These are phyloP conservation scores for Stipa capillata DNA, from an alignment of 176 grass and related monocot genomes.

Conservation along the genomic window DNA sequence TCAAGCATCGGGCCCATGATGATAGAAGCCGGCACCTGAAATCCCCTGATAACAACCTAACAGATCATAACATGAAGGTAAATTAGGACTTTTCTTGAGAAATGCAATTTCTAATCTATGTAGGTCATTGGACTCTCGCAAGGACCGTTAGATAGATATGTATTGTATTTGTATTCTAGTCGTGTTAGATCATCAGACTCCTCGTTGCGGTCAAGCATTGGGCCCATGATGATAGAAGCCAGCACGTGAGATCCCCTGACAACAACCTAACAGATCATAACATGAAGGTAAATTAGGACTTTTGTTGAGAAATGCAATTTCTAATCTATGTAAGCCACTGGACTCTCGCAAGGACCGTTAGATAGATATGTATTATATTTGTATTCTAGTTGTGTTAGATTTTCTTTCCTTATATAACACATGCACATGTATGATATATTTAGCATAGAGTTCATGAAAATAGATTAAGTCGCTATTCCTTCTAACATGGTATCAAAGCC, in stretches of 20 bases:
- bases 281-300: neutral
- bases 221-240: slow-evolving; percentile 3
- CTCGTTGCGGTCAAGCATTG: neutral
- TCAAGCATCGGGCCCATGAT: neutral
- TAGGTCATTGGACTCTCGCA: no score
- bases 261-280: neutral
- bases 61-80: neutral
- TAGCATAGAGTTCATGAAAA: no score
- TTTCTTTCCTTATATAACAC: no score
- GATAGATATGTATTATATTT: no score
- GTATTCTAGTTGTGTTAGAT: no score
- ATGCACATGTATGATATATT: no score
- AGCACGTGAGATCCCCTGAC: slow-evolving; percentile 10
- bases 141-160: no score
- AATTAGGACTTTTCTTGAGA: neutral
- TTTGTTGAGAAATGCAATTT: neutral
- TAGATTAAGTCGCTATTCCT: no score
- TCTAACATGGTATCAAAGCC: no score
- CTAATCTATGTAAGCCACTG: neutral
- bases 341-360: no score
- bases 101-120: neutral
- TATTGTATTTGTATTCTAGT: no score
- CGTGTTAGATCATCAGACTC: neutral
- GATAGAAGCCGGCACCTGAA: neutral
- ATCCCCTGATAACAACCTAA: slow-evolving; percentile 21